phyloP scores from a whole-genome alignment of 139 green algal genomes.

The Ettlia oleoabundans region DNA sequence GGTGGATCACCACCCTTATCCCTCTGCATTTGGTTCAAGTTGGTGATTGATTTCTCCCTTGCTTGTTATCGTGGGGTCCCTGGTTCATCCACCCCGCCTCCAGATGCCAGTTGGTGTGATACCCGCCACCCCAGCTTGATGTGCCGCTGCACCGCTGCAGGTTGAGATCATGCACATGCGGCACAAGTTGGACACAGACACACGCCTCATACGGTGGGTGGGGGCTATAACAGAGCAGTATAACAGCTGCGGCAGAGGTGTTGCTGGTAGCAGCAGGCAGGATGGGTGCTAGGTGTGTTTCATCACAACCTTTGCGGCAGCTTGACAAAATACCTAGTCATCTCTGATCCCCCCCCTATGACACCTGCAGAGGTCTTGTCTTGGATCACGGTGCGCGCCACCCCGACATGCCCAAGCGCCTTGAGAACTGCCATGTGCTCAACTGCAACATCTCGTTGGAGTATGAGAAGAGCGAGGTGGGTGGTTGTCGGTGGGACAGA shows the following conservation, averaged over 20 bases:
- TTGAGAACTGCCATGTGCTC: constrained; percentile 93
- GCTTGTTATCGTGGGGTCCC: no score
- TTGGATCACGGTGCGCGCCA: constrained; percentile 97
- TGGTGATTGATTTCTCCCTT: no score
- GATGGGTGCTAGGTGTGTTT: no score
- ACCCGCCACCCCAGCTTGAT: not conserved
- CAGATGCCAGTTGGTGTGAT: not conserved
- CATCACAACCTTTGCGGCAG: no score
- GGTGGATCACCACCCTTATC: no score
- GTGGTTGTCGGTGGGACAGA: no score
- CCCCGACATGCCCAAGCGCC: constrained; percentile 97
- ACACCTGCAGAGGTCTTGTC: constrained; percentile 79
- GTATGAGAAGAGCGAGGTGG: constrained; percentile 96
- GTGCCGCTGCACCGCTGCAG: constrained; percentile 41
- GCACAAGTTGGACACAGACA: constrained; percentile 96
- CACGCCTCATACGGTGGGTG: constrained; percentile 76
- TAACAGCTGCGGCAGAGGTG: no score
- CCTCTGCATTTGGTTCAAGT: no score
- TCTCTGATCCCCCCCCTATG: not conserved
- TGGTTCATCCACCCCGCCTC: no score
- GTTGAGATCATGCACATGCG: constrained; percentile 99
- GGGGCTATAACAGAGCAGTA: no score
- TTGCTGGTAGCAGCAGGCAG: no score
- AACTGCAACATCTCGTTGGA: constrained; percentile 98
- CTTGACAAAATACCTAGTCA: no score